phyloP scores from a whole-genome alignment of 1,284 basidiomycete genomes.

The Moesziomyces sp. region DNA sequence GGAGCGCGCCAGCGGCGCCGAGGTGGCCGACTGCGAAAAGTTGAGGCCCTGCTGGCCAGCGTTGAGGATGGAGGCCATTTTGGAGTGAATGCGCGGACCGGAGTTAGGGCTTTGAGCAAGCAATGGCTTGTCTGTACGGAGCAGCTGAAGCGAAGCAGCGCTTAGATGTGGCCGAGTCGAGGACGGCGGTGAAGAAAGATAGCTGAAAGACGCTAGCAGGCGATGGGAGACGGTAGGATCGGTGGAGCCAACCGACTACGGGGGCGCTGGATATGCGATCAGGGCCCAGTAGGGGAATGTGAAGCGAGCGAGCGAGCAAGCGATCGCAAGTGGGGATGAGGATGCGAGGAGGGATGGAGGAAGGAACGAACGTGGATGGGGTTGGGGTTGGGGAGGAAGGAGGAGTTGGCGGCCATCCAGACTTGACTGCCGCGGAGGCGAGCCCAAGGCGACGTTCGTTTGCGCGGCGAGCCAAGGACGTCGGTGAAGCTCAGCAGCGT shows the following conservation, averaged over 20 bases:
- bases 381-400: too few relatives aligned
- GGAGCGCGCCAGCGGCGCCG: constrained; percentile 6
- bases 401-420: background rate
- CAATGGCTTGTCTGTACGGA: background rate
- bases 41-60: constrained; percentile 45
- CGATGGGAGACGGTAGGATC: background rate
- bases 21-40: constrained; percentile 29
- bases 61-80: constrained; percentile 41
- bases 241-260: background rate
- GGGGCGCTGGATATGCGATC: background rate
- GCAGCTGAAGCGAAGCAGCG: background rate
- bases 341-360: background rate
- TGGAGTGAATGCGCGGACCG: constrained; percentile 1
- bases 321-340: background rate
- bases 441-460: background rate
- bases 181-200: background rate
- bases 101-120: constrained; percentile 1
- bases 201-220: background rate
- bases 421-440: background rate
- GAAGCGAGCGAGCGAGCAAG: background rate
- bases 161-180: background rate
- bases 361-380: background rate
- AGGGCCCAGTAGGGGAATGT: background rate
- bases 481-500: background rate
- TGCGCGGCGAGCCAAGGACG: too few relatives aligned